phyloP scores from a whole-genome alignment of 1,284 basidiomycete species.

The Hortiboletus rubellus region DNA sequence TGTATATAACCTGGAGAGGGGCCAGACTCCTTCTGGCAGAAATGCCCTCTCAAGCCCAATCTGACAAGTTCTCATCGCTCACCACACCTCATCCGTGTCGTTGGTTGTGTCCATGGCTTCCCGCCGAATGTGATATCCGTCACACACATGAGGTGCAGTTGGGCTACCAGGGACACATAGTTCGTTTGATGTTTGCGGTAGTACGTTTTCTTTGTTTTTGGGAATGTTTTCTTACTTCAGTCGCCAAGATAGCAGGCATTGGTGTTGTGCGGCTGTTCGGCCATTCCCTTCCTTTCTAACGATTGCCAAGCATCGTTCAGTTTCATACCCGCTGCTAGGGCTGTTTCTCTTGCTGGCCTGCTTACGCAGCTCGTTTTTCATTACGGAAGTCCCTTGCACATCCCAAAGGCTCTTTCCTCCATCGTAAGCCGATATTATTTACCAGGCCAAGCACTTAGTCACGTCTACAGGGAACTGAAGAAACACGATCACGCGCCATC shows the following conservation, averaged over 20 bases:
- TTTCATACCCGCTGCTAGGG: not conserved
- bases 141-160: not conserved
- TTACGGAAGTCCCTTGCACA: not conserved
- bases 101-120: not conserved
- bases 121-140: not conserved
- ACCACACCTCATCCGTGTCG: not conserved
- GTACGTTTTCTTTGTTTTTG: not conserved
- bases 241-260: not conserved
- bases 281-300: not conserved
- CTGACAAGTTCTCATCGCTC: not conserved
- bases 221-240: not conserved
- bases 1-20: too few species aligned
- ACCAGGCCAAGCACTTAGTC: not conserved
- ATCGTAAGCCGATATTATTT: not conserved
- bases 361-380: not conserved
- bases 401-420: not conserved
- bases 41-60: not conserved
- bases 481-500: not conserved
- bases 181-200: constrained; percentile 4
- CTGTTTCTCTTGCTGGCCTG: constrained; percentile 1
- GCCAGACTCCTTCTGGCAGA: not conserved
- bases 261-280: not conserved
- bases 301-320: constrained; percentile 2
- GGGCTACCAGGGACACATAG: not conserved
- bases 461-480: not conserved